These are phyloP conservation scores for Rauvolfia tetraphylla DNA, from an alignment of 257 asterid genomes.

Conservation along the genomic window DNA sequence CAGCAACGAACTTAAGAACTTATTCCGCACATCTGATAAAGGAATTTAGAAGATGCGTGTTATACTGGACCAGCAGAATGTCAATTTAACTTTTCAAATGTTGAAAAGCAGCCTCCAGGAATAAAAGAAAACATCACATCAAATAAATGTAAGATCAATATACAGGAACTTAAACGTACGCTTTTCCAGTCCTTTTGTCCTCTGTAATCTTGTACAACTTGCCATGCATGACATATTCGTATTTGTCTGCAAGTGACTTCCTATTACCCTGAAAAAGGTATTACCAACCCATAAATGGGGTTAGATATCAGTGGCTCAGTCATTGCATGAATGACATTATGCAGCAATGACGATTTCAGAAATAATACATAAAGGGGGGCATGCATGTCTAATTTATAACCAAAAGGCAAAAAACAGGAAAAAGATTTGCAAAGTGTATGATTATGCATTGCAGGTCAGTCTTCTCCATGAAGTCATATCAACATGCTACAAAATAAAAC, in stretches of 20 bases:
- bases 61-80: neutral
- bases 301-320: neutral
- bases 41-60: neutral
- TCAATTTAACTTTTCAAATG: neutral
- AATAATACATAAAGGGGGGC: neutral
- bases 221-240: slow-evolving; percentile 93
- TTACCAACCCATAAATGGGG: slow-evolving; percentile 2
- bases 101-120: neutral
- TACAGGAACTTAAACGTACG: slow-evolving; percentile 41
- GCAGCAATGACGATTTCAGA: neutral
- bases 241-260: slow-evolving; percentile 84
- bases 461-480: neutral
- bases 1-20: too few relatives aligned
- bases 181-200: slow-evolving; percentile 56
- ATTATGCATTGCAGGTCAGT: neutral
- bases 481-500: neutral
- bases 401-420: neutral
- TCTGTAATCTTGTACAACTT: slow-evolving; percentile 79
- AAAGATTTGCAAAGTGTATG: neutral
- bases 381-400: neutral
- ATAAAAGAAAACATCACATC: neutral
- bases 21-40: neutral
- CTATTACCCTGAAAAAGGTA: slow-evolving; percentile 50
- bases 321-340: neutral
- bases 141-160: neutral